Percentiles rank a stretch among this genome's conserved stretches.
Conservation (phyloP, 805 yeast genomes). For the Pichia manshurica region DNA sequence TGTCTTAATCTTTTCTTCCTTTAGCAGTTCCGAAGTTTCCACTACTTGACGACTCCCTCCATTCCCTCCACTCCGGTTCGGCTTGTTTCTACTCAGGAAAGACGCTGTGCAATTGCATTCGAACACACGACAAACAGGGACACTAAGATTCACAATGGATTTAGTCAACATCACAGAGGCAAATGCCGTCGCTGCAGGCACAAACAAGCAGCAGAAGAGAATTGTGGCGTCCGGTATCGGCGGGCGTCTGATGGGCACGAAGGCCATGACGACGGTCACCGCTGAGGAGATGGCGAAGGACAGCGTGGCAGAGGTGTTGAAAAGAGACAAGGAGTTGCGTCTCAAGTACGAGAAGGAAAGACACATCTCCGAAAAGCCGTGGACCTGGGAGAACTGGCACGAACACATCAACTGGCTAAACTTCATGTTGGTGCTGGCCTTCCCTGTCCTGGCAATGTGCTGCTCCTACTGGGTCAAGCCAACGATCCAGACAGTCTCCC, state of each 20-base stretch:
- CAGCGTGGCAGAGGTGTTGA: slow-evolving; percentile 42
- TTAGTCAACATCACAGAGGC: slow-evolving; percentile 60
- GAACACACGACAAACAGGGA: too few species aligned
- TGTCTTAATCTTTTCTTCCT: too few species aligned
- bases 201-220: slow-evolving; percentile 62
- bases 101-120: too few species aligned
- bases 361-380: slow-evolving; percentile 74
- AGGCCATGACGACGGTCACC: slow-evolving; percentile 60
- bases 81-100: too few species aligned
- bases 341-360: slow-evolving; percentile 35
- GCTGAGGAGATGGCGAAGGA: slow-evolving; percentile 57
- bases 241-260: slow-evolving; percentile 77
- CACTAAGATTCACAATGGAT: slow-evolving; percentile 23
- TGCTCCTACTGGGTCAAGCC: slow-evolving; percentile 44
- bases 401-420: slow-evolving; percentile 77
- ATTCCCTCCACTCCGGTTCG: too few species aligned
- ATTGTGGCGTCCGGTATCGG: slow-evolving; percentile 75
- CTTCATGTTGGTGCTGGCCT: slow-evolving; percentile 52
- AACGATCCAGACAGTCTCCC: slow-evolving; percentile 38
- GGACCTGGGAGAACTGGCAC: slow-evolving; percentile 70
- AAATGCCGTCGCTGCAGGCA: slow-evolving; percentile 77
- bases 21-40: too few species aligned
- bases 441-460: slow-evolving; percentile 53
- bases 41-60: too few species aligned
- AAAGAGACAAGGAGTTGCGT: slow-evolving; percentile 39